Conservation (phyloP, 352 stramenopile species). For the Globisporangium perplexum region DNA sequence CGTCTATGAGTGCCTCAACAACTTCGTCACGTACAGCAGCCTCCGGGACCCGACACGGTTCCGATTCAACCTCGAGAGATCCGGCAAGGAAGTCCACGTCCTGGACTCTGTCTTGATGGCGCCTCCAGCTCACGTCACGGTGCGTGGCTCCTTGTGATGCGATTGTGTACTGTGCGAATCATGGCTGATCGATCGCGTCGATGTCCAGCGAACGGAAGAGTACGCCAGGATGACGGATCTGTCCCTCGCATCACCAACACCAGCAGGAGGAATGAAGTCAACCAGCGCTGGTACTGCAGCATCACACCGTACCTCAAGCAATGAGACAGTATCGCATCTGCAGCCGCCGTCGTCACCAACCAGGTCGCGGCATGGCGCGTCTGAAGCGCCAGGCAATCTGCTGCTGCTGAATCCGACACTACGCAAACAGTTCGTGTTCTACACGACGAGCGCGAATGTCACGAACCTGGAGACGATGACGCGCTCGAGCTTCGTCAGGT, state of each 20-base stretch:
- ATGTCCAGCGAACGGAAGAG: constrained; percentile 22
- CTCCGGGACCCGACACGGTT: constrained; percentile 36
- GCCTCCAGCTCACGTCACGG: constrained; percentile 38
- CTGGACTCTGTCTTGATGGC: constrained; percentile 47
- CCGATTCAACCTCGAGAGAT: constrained; percentile 48
- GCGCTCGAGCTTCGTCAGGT: constrained; percentile 53
- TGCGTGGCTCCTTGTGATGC: constrained; percentile 8
- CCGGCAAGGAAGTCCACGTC: constrained; percentile 53
- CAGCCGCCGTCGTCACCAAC: neutral
- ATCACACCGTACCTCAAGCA: neutral
- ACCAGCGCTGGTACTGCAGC: neutral
- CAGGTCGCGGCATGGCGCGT: neutral
- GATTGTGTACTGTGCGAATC: no score
- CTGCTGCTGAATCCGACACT: constrained; percentile 52
- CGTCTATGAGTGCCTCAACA: constrained; percentile 61
- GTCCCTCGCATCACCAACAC: constrained; percentile 16
- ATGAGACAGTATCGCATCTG: neutral
- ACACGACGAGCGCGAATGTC: constrained; percentile 53
- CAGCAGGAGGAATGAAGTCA: neutral
- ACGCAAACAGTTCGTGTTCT: constrained; percentile 59
- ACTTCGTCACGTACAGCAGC: constrained; percentile 49
- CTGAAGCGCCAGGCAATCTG: constrained; percentile 3
- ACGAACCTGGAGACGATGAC: constrained; percentile 64
- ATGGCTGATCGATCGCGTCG: neutral
- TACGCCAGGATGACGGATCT: constrained; percentile 38